Evolutionary conservation across 164 flowering plant genomes (phyloP).

Genomic region (Magnolia sinica): DNA sequence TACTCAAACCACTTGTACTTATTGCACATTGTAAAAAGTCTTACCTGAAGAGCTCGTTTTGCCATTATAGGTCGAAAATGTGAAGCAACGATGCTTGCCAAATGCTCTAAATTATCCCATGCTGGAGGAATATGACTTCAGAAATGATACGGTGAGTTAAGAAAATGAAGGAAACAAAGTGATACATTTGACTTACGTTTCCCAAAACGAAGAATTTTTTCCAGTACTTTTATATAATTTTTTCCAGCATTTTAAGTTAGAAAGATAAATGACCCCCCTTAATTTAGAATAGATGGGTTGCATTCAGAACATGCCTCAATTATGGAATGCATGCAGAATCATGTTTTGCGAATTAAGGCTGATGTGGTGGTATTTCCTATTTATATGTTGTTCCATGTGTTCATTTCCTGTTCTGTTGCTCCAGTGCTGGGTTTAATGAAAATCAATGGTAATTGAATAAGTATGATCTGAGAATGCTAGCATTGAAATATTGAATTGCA

Average conservation of each 20-base stretch:
- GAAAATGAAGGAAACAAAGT: not conserved
- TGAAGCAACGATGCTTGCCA: conserved; percentile 95
- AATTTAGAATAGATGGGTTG: not conserved
- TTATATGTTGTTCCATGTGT: not conserved
- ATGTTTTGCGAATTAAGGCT: not conserved
- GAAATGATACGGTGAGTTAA: conserved; percentile 86
- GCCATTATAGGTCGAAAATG: conserved; percentile 81
- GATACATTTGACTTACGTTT: not conserved
- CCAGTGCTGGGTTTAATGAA: not conserved
- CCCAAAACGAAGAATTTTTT: not conserved
- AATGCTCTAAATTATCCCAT: conserved; percentile 91
- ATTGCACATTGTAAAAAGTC: not conserved
- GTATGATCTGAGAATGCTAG: not conserved
- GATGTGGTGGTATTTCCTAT: not conserved
- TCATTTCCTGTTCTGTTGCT: not conserved
- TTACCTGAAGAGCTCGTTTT: not conserved
- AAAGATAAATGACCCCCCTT: not conserved
- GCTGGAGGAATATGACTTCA: conserved; percentile 98
- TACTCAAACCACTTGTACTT: not conserved
- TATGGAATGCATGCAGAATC: not conserved
- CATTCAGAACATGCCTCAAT: not conserved
- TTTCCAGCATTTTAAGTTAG: not conserved
- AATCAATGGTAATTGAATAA: not conserved
- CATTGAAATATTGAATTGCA: not conserved
- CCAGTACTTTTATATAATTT: not conserved